Percentiles rank a stretch among this genome's conserved stretches.
phyloP scores from a whole-genome alignment of 2,329 filamentous ascomycete species.

The Aspergillus proliferans region DNA sequence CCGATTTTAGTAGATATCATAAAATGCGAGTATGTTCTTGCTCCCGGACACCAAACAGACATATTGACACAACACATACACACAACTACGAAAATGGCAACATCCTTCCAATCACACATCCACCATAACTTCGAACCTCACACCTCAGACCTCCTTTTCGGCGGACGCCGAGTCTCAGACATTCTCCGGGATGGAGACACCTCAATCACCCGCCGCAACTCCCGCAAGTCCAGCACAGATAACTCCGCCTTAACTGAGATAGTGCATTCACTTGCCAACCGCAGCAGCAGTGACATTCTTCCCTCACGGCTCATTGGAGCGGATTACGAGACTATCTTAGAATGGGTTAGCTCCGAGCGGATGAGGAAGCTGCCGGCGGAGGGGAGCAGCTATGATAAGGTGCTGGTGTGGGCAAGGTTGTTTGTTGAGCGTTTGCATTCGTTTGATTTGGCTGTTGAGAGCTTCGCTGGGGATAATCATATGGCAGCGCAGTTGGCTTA shows the following conservation, averaged over 20 bases:
- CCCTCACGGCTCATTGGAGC: slow-evolving; percentile 8
- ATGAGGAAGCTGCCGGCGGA: slow-evolving; percentile 35
- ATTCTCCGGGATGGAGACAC: slow-evolving; percentile 6
- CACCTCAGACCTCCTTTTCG: slow-evolving; percentile 1
- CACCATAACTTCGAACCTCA: slow-evolving; percentile 9
- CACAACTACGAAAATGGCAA: slow-evolving; percentile 6
- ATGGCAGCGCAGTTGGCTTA: slow-evolving; percentile 46
- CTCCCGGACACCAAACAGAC: too few relatives aligned
- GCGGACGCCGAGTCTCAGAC: slow-evolving; percentile 2
- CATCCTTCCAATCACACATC: slow-evolving; percentile 12
- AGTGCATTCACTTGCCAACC: slow-evolving; percentile 9
- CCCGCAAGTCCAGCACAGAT: slow-evolving; percentile 6
- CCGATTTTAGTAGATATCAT: too few relatives aligned
- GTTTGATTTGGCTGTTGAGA: slow-evolving; percentile 31
- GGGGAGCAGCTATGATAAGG: slow-evolving; percentile 38
- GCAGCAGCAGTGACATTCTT: slow-evolving; percentile 9
- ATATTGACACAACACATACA: too few relatives aligned
- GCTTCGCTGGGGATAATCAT: slow-evolving; percentile 33
- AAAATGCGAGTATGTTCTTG: too few relatives aligned
- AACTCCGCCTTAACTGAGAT: slow-evolving; percentile 9
- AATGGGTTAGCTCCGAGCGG: slow-evolving; percentile 35
- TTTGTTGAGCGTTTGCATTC: slow-evolving; percentile 34
- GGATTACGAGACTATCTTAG: slow-evolving; percentile 11
- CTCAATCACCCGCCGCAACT: slow-evolving; percentile 1
- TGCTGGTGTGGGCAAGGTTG: slow-evolving; percentile 34